Conservation (phyloP, 1,284 basidiomycete genomes). For the Omphalotus olearius region DNA sequence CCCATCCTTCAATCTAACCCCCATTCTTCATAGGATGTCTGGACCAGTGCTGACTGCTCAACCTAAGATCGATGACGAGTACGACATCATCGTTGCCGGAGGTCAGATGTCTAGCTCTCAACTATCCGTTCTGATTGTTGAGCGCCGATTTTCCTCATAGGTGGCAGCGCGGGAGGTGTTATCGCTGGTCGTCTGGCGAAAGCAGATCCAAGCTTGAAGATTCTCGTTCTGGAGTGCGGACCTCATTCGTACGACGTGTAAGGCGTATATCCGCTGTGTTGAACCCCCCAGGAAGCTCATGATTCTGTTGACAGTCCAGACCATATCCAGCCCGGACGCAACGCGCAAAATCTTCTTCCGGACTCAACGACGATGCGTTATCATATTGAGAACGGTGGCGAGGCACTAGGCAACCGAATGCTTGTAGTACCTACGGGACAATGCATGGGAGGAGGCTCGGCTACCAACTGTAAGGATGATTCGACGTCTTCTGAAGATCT, state of each 20-base stretch:
- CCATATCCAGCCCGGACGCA: slow-evolving; percentile 50
- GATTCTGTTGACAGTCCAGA: slow-evolving; percentile 12
- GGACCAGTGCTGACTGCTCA: too few relatives aligned
- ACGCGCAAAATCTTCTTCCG: slow-evolving; percentile 32
- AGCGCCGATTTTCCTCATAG: slow-evolving; percentile 20
- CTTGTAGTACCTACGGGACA: slow-evolving; percentile 39
- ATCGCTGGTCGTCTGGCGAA: slow-evolving; percentile 38
- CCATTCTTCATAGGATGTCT: too few relatives aligned
- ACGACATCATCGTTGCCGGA: slow-evolving; percentile 3
- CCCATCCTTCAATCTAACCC: too few relatives aligned
- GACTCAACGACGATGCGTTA: slow-evolving; percentile 33
- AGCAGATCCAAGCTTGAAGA: slow-evolving; percentile 34
- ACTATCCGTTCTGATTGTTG: background rate
- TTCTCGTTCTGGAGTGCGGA: slow-evolving; percentile 38
- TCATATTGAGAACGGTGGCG: slow-evolving; percentile 37
- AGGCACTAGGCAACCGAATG: slow-evolving; percentile 40
- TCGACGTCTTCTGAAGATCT: background rate
- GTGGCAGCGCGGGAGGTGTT: slow-evolving; percentile 39
- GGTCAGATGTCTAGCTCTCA: background rate
- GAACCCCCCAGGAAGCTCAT: too few relatives aligned
- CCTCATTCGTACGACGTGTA: slow-evolving; percentile 27
- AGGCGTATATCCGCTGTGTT: background rate
- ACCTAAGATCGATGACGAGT: background rate
- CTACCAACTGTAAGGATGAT: slow-evolving; percentile 45
- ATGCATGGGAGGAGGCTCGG: slow-evolving; percentile 56